Evolutionary conservation across 176 grass and related monocot species (phyloP).

Genomic region (Eleusine coracana): DNA sequence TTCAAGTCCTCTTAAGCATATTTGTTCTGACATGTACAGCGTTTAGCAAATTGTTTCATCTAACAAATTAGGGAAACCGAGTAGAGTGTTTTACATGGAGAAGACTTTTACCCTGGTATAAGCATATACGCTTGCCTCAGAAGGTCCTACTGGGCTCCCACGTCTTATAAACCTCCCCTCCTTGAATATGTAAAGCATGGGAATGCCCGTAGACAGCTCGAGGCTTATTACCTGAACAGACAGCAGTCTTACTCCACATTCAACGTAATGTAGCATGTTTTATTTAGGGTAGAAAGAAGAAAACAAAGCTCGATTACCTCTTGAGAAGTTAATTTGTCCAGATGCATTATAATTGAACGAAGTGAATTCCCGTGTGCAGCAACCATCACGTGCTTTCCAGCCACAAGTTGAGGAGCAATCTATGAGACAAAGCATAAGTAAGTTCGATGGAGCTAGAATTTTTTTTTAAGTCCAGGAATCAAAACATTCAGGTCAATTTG

Average conservation of each 20-base stretch:
- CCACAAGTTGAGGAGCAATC: slow-evolving; percentile 58
- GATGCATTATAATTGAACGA: slow-evolving; percentile 97
- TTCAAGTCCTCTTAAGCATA: neutral
- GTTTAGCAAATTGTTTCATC: neutral
- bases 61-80: neutral
- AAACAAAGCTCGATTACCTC: slow-evolving; percentile 52
- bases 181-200: slow-evolving; percentile 99
- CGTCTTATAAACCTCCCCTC: slow-evolving; percentile 91
- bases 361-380: slow-evolving; percentile 96
- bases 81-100: neutral
- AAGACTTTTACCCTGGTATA: slow-evolving; percentile 76
- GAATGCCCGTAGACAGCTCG: slow-evolving; percentile 90
- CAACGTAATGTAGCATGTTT: neutral
- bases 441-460: neutral
- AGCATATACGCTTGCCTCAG: slow-evolving; percentile 93
- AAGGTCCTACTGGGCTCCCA: slow-evolving; percentile 79
- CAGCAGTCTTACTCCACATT: neutral
- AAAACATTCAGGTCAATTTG: neutral
- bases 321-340: slow-evolving; percentile 93
- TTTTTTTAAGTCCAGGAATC: neutral
- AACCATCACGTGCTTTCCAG: slow-evolving; percentile 97
- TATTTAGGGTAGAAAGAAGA: neutral
- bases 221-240: slow-evolving; percentile 79
- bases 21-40: slow-evolving; percentile 2
- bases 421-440: neutral